phyloP scores from a whole-genome alignment of 306 rosid genomes.

The Corylus avellana region DNA sequence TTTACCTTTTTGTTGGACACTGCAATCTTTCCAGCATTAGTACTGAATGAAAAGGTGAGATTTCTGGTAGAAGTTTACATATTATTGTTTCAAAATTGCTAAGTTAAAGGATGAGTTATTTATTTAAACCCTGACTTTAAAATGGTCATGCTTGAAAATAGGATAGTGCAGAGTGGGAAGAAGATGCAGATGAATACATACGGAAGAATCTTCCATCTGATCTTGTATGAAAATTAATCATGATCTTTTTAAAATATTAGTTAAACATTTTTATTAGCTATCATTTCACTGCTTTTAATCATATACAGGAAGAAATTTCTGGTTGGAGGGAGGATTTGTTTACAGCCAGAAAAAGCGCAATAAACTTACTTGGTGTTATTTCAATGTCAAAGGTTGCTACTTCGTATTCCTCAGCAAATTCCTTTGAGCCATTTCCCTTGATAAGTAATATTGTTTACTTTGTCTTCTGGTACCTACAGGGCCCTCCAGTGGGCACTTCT shows the following conservation, averaged over 20 bases:
- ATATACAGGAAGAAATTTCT: conserved; percentile 68
- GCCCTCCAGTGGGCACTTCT: conserved; percentile 57
- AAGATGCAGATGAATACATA: conserved; percentile 84
- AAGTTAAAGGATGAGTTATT: conserved; percentile 13
- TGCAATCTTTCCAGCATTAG: conserved; percentile 79
- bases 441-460: conserved; percentile 25
- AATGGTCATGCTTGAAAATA: conserved; percentile 37
- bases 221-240: conserved; percentile 54
- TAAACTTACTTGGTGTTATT: conserved; percentile 79
- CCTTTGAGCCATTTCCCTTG: conserved; percentile 20
- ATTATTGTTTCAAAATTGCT: neutral
- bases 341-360: conserved; percentile 91
- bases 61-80: conserved; percentile 15
- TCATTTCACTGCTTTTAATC: conserved; percentile 21
- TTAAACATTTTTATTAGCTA: conserved; percentile 17
- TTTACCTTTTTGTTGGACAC: conserved; percentile 67
- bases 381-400: conserved; percentile 75
- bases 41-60: conserved; percentile 80
- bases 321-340: conserved; percentile 91
- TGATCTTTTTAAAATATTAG: conserved; percentile 8
- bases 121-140: conserved; percentile 11
- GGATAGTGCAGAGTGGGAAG: conserved; percentile 92
- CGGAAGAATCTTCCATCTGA: conserved; percentile 91
- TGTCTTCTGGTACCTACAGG: conserved; percentile 51
- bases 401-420: conserved; percentile 9